Percentiles rank a stretch among this genome's conserved stretches.
Conservation (phyloP, 2,329 filamentous ascomycete genomes). For the Hypoxylon sp. region DNA sequence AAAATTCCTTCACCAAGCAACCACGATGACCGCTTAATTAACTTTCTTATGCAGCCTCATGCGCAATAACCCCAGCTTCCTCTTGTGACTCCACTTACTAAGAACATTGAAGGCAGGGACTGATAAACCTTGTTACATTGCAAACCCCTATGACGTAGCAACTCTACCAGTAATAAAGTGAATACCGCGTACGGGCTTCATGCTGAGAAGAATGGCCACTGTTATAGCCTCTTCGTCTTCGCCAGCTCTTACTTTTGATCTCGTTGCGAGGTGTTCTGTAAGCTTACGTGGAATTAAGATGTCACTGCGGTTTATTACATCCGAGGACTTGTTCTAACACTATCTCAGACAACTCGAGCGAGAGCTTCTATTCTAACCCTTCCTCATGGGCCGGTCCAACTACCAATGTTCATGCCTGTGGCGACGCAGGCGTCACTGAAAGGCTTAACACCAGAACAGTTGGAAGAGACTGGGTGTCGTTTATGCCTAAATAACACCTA, state of each 20-base stretch:
- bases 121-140: slow-evolving; percentile 23
- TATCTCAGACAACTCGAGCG: slow-evolving; percentile 85
- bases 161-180: slow-evolving; percentile 11
- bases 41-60: slow-evolving; percentile 35
- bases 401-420: slow-evolving; percentile 98
- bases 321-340: slow-evolving; percentile 27
- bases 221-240: slow-evolving; percentile 64
- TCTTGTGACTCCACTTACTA: slow-evolving; percentile 32
- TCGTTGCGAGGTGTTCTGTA: slow-evolving; percentile 85
- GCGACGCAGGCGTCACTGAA: slow-evolving; percentile 97
- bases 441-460: slow-evolving; percentile 90
- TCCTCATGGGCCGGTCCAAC: slow-evolving; percentile 89
- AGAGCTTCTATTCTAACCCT: slow-evolving; percentile 89
- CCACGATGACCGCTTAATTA: slow-evolving; percentile 21
- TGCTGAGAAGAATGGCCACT: slow-evolving; percentile 61
- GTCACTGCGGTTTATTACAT: background rate
- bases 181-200: slow-evolving; percentile 12
- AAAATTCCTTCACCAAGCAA: slow-evolving; percentile 16
- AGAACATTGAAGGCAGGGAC: slow-evolving; percentile 7
- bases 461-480: slow-evolving; percentile 89
- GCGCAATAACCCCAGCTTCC: slow-evolving; percentile 26
- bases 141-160: slow-evolving; percentile 39
- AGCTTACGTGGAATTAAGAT: slow-evolving; percentile 52
- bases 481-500: slow-evolving; percentile 99
- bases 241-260: slow-evolving; percentile 81